Base-by-base conservation (phyloP, 129 eudicot genomes). In the Arctium minus region DNA sequence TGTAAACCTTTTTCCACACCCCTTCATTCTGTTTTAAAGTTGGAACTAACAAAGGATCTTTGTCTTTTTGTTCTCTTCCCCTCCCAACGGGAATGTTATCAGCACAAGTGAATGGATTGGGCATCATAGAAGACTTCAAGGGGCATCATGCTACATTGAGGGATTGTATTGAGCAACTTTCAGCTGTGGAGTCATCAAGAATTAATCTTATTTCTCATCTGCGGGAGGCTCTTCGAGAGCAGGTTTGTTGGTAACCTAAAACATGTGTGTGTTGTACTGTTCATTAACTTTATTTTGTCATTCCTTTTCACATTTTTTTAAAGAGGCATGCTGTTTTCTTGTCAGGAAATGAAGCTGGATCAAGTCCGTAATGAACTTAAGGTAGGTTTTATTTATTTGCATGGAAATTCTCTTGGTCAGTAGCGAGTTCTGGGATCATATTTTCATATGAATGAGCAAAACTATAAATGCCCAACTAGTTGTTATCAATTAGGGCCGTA, bases 221-320 rank as follows among this genome's bases (percentile, higher is more conserved):
- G 36, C 85, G 86, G 48, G 88, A 86, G 65, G 92, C 93, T 74
- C 87, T 92, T 67, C 90, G 83, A 81, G 97, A 92, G 83, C 93
- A 92, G 93, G 97, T 92, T 83, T 17, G 46, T 46, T 69, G 35
- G 36, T 76, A 22, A 22, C 9, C 73, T 12, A 36, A 68, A 68
- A 29, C 30, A 11, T 68, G 73, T 68, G 37, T 68, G 10, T 22
- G 31, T 30, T 69, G 46, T 53, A 3, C n/a, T 22, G 8, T 56
- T 32, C 71, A 32, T 29, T 13, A 64, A 33, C 35, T 30, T 70
- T 62, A 18, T 12, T 35, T 22, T 32, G n/a, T 22, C 27, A 22
- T 22, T 81, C n/a, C 18, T 70, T 39, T 39, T 39, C 44, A 37
- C 40, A 37, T 39, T 39, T 39, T 39, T 39, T 39, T 5, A 39